Conservation (phyloP, 108 stramenopile genomes). For the Pelagomonas calceolata region DNA sequence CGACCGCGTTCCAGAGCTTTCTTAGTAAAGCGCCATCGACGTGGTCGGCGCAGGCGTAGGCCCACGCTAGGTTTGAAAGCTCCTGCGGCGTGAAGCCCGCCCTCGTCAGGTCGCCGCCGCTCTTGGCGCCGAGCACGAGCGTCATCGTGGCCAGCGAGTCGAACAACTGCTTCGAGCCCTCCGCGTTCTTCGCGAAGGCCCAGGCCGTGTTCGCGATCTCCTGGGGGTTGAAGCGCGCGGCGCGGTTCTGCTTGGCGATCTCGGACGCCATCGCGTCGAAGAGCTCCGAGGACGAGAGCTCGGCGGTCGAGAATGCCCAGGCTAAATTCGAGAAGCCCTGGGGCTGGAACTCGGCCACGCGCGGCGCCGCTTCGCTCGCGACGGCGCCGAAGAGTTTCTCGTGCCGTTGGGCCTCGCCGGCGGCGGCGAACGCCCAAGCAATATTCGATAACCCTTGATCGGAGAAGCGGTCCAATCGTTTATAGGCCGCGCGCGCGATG, state of each 20-base stretch:
- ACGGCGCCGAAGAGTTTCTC: slow-evolving; percentile 1
- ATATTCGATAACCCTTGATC: slow-evolving; percentile 1
- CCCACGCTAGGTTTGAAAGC: slow-evolving; percentile 7
- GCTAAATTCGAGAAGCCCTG: slow-evolving; percentile 4
- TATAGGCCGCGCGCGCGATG: background rate
- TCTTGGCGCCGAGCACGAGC: background rate
- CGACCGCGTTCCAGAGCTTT: too few species aligned
- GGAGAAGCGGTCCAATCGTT: background rate
- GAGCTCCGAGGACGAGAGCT: background rate
- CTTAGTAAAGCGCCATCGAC: background rate
- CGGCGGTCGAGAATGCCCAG: slow-evolving; percentile 9
- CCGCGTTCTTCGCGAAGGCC: slow-evolving; percentile 7
- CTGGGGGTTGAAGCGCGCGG: slow-evolving; percentile 7
- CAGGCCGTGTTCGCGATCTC: slow-evolving; percentile 9
- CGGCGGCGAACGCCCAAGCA: slow-evolving; percentile 9
- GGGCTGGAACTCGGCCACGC: background rate
- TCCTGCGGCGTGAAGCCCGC: slow-evolving; percentile 2
- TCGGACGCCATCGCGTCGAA: background rate
- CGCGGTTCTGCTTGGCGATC: background rate
- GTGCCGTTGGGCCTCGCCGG: background rate
- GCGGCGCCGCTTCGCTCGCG: background rate
- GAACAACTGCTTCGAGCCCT: background rate
- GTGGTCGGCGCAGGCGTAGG: slow-evolving; percentile 6
- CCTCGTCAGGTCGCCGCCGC: background rate
- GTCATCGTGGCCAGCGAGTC: background rate